A percentile compares a stretch with the other conserved stretches of the same genome.
Conservation (phyloP, 371 early-diverging fungal genomes). For the Nematocida homosporus region DNA sequence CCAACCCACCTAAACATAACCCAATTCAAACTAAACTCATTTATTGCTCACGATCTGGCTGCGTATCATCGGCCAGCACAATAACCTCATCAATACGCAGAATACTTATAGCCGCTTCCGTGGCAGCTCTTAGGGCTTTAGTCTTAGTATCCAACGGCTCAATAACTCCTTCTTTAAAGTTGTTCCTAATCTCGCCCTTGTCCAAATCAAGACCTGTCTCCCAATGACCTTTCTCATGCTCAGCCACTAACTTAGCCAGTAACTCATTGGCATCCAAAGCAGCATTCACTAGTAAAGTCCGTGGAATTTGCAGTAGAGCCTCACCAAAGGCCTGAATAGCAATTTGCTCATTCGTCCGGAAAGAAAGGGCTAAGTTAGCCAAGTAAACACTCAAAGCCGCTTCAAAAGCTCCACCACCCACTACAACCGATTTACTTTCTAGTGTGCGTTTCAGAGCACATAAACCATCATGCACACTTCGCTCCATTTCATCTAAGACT, state of each 20-base stretch:
- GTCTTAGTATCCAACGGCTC: slow-evolving; percentile 98
- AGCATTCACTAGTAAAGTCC: slow-evolving; percentile 93
- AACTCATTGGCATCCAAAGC: slow-evolving; percentile 94
- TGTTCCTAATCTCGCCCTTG: slow-evolving; percentile 85
- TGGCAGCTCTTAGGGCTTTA: slow-evolving; percentile 93
- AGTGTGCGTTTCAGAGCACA: slow-evolving; percentile 93
- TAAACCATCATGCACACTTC: slow-evolving; percentile 90
- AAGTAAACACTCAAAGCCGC: slow-evolving; percentile 89
- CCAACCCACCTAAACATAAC: too few relatives aligned
- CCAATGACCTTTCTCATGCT: slow-evolving; percentile 74
- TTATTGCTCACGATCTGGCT: not conserved
- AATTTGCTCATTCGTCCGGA: slow-evolving; percentile 82
- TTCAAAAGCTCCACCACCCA: slow-evolving; percentile 98
- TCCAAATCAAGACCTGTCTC: slow-evolving; percentile 81
- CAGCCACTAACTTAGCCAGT: slow-evolving; percentile 84
- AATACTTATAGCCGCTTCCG: slow-evolving; percentile 97
- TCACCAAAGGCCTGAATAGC: slow-evolving; percentile 95
- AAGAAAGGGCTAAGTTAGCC: slow-evolving; percentile 90
- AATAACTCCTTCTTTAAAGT: slow-evolving; percentile 86
- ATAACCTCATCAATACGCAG: slow-evolving; percentile 82
- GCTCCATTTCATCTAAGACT: slow-evolving; percentile 96
- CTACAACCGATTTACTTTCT: slow-evolving; percentile 90
- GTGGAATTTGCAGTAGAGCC: slow-evolving; percentile 89
- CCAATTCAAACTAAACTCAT: not conserved
- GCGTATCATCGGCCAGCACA: slow-evolving; percentile 56